Evolutionary conservation across 2,329 filamentous ascomycete species (phyloP), one percentile per base, ranked within the genome.

Genomic region (Orbilia oligospora): DNA sequence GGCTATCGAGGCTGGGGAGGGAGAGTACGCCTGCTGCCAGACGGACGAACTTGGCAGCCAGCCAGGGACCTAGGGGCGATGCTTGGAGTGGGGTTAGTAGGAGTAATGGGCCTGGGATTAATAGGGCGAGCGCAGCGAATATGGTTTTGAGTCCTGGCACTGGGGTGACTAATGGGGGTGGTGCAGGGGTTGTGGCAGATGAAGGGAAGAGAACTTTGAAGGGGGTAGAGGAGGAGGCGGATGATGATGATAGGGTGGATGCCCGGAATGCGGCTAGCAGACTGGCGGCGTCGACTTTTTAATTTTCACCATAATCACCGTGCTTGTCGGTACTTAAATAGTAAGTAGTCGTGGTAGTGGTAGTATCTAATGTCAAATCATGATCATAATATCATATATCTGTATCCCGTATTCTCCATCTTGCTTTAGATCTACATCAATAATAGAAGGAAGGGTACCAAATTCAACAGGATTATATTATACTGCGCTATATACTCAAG

Each of bases 11-110:
- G 49, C 88, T 99, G 38, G 96, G 96, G 49, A 90, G 96, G 75
- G 96, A 99, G 85, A 87, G 92, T 16, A 93, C 97, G 84, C 95
- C 96, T 1, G 86, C 90, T 4, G 85, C 86, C 33, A 90, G 96
- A 69, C 90, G 95, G 79, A 86, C 91, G 27, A 95, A 90, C 84
- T 85, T 97, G 81, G 92, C 93, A 16, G 92, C 93, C 56, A 96
- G 92, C 82, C 96, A 99, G 85, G 96, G 96, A 0, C 95, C 96
- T 63, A 97, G 97, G 86, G 96, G 96, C n/a, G 96, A 99, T 84
- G 92, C 96, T 16, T 99, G 96, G 96, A 97, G 93, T 82, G 96
- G 96, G 73, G 94, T 97, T 30, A 93, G 94, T 41, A 89, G 96
- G 79, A 91, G 9, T 86, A 87, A 14, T 91, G 93, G 82, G 91